These are phyloP conservation scores for Penicillium odoratum DNA, from an alignment of 495 filamentous ascomycete species.

Conservation along the genomic window DNA sequence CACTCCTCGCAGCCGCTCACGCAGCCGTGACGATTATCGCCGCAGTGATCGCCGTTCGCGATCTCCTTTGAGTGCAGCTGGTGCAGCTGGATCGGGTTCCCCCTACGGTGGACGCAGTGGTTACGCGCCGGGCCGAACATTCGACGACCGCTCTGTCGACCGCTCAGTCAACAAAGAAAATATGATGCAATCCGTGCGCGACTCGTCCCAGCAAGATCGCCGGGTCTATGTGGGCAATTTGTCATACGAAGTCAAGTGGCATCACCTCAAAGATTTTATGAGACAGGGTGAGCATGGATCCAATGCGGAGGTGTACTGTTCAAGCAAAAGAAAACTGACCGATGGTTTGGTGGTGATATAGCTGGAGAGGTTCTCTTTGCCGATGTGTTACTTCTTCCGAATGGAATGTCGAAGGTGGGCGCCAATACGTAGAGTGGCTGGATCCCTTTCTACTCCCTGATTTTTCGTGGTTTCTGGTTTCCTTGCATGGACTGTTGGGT, in stretches of 20 bases:
- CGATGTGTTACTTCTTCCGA: constrained; percentile 99
- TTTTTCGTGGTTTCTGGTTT: constrained; percentile 54
- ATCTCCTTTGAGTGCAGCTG: constrained; percentile 80
- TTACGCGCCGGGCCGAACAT: constrained; percentile 65
- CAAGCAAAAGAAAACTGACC: constrained; percentile 22
- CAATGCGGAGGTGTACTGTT: not conserved
- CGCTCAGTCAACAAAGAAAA: constrained; percentile 80
- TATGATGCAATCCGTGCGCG: constrained; percentile 91
- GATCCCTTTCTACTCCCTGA: constrained; percentile 60
- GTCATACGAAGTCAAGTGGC: constrained; percentile 99
- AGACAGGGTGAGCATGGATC: constrained; percentile 78
- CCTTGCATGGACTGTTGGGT: constrained; percentile 92
- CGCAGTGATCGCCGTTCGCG: constrained; percentile 76
- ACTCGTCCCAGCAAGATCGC: constrained; percentile 96
- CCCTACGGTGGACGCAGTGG: constrained; percentile 58
- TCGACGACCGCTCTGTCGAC: constrained; percentile 82
- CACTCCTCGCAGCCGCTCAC: constrained; percentile 88
- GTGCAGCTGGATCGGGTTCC: constrained; percentile 64
- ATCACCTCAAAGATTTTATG: constrained; percentile 99
- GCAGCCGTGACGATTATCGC: constrained; percentile 86
- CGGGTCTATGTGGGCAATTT: constrained; percentile 99
- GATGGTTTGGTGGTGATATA: constrained; percentile 42
- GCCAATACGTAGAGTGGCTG: constrained; percentile 88
- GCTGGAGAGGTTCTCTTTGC: constrained; percentile 99
- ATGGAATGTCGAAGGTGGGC: constrained; percentile 99